These are phyloP conservation scores for Gelatoporia subvermispora DNA, from an alignment of 768 basidiomycete species.

Conservation along the genomic window DNA sequence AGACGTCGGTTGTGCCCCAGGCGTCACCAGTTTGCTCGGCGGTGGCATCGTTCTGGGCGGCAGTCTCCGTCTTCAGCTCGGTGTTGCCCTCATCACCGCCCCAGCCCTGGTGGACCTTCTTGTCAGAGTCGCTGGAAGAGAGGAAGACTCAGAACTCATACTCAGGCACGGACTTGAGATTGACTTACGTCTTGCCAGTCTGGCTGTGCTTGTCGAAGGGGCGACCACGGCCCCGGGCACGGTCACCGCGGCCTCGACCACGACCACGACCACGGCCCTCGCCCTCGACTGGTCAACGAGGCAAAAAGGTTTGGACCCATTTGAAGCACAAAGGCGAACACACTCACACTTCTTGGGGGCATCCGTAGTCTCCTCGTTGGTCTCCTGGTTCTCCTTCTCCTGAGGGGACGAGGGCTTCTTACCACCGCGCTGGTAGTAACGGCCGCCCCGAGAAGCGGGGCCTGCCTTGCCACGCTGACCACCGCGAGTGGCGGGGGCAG, in stretches of 20 bases:
- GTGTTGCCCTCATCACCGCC: conserved; percentile 84
- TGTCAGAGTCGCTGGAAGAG: conserved; percentile 77
- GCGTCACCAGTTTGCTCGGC: conserved; percentile 39
- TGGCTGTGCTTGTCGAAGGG: conserved; percentile 82
- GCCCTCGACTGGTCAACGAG: conserved; percentile 29
- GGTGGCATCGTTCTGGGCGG: conserved; percentile 66
- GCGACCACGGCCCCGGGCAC: conserved; percentile 63
- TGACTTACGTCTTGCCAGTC: conserved; percentile 74
- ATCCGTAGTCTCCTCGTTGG: conserved; percentile 30
- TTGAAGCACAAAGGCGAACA: neutral
- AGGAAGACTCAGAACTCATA: neutral
- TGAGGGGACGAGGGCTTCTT: conserved; percentile 32
- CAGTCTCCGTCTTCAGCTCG: conserved; percentile 79
- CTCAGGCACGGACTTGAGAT: neutral
- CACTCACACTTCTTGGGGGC: conserved; percentile 17
- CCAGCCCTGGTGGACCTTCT: conserved; percentile 94
- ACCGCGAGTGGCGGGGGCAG: conserved; percentile 33
- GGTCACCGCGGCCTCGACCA: conserved; percentile 36
- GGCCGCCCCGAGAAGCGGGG: conserved; percentile 60
- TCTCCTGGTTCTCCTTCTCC: conserved; percentile 31
- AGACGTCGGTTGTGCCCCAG: conserved; percentile 33
- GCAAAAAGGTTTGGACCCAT: neutral
- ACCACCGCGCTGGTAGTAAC: conserved; percentile 66
- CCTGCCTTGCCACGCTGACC: conserved; percentile 48
- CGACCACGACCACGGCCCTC: conserved; percentile 39